These are phyloP conservation scores for Scheffersomyces insectosa DNA, from an alignment of 1,139 yeast species.

Conservation along the genomic window DNA sequence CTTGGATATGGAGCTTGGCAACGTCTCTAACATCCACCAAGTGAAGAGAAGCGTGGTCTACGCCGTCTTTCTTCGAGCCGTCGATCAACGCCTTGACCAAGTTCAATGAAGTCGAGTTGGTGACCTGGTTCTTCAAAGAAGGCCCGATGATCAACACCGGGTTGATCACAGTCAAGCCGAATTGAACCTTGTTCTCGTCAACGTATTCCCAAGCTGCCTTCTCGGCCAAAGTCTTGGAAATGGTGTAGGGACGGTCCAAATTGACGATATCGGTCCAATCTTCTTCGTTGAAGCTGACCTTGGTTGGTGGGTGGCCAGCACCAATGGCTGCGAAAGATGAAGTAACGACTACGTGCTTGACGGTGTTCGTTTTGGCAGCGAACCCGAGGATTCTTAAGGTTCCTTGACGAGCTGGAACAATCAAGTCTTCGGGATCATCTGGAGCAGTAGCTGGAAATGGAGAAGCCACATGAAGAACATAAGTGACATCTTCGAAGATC, in stretches of 20 bases:
- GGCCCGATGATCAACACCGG: background rate
- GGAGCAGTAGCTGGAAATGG: constrained; percentile 7
- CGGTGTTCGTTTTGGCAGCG: constrained; percentile 1
- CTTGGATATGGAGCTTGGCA: constrained; percentile 6
- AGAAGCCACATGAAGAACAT: constrained; percentile 17
- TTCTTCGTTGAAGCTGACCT: background rate
- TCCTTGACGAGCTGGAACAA: constrained; percentile 13
- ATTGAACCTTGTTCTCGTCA: background rate
- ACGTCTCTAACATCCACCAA: constrained; percentile 8
- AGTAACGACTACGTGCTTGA: constrained; percentile 25
- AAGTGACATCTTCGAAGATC: constrained; percentile 13
- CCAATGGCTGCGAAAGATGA: constrained; percentile 25
- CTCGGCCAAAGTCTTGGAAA: constrained; percentile 13
- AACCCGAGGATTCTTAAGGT: constrained; percentile 6
- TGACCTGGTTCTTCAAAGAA: background rate
- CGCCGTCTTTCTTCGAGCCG: background rate
- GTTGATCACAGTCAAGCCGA: background rate
- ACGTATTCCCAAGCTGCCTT: constrained; percentile 15
- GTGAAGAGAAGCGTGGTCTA: background rate
- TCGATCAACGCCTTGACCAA: background rate
- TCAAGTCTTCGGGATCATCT: constrained; percentile 4
- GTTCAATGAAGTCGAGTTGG: background rate
- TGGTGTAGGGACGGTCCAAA: background rate
- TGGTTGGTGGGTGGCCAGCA: background rate
- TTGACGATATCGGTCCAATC: background rate